Base-by-base conservation (phyloP, 805 yeast species). In the Candida fluviatilis region DNA sequence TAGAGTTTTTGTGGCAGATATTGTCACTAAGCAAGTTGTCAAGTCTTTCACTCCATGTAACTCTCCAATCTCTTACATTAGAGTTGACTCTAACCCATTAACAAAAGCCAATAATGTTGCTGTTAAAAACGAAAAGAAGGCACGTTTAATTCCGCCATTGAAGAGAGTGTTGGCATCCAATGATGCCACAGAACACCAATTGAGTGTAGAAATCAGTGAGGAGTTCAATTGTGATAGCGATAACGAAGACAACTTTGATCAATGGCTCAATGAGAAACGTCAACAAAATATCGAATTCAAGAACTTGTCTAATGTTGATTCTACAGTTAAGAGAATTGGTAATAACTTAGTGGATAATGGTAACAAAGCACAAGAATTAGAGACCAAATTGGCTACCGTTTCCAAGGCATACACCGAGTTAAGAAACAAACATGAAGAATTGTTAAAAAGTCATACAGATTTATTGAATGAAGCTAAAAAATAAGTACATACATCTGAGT, bases 1-100 rank as follows among this genome's bases (percentile, higher is more conserved):
- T 1, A 69, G 75, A 19, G 76, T 86, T 2, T 73, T 75, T 29
- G 69, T 81, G 1, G 73, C 82, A 49, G 97, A 91, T 57, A 67
- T 81, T 4, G 74, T 70, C 12, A 79, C 91, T 1, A 80, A 76
- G 51, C 93, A 84, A 58, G 77, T 80, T 13, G 64, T 77, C 18
- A 80, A 76, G 52, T 71, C 76, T n/a, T 64, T 80, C 45, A 73
- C 61, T 13, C 62, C 66, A 16, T 60, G 69, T 36, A 58, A 58
- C 37, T 55, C 66, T 5, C 51, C 62, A 4, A 63, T 71, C 13
- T 57, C 70, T 4, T 52, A 47, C 36, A 44, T 70, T 26, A 40
- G 54, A 29, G 48, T 58, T 4, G 40, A 42, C 17, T 41, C 53
- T 13, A 39, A 49, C 21, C 60, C 66, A 15, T 21, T 28, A 2